These are phyloP conservation scores for Rhodotorula graminis DNA, from an alignment of 768 basidiomycete genomes.

Conservation along the genomic window DNA sequence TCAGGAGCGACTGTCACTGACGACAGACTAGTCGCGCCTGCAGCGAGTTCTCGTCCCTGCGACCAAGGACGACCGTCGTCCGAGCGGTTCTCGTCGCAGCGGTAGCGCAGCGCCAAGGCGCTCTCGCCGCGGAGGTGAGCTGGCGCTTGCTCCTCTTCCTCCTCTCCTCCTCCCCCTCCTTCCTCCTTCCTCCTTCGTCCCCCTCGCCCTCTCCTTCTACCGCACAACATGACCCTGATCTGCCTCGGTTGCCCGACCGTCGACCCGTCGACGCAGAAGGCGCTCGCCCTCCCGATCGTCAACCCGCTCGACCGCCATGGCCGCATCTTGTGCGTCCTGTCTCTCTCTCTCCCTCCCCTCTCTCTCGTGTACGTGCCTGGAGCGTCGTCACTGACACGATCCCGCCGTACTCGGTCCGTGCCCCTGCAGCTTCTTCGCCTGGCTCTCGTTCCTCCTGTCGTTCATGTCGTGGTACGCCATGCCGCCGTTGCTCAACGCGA, in stretches of 20 bases:
- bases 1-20: no score
- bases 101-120: no score
- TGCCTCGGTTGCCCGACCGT: conserved; percentile 37
- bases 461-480: conserved; percentile 57
- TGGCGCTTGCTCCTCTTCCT: neutral
- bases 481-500: conserved; percentile 54
- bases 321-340: conserved; percentile 53
- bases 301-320: conserved; percentile 55
- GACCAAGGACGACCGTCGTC: no score
- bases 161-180: neutral
- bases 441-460: conserved; percentile 32
- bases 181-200: neutral
- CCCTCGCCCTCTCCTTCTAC: neutral
- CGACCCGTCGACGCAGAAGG: conserved; percentile 56
- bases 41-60: no score
- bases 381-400: no score
- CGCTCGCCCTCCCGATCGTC: conserved; percentile 55
- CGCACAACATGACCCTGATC: neutral
- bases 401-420: neutral
- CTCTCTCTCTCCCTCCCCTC: conserved; percentile 37
- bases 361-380: neutral
- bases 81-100: no score
- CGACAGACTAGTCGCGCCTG: no score
- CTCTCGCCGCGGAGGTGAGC: no score
- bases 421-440: conserved; percentile 22